Percentiles rank a stretch among this genome's conserved stretches.
These are phyloP conservation scores for Candida xiaguanensis DNA, from an alignment of 805 yeast species.

Conservation along the genomic window DNA sequence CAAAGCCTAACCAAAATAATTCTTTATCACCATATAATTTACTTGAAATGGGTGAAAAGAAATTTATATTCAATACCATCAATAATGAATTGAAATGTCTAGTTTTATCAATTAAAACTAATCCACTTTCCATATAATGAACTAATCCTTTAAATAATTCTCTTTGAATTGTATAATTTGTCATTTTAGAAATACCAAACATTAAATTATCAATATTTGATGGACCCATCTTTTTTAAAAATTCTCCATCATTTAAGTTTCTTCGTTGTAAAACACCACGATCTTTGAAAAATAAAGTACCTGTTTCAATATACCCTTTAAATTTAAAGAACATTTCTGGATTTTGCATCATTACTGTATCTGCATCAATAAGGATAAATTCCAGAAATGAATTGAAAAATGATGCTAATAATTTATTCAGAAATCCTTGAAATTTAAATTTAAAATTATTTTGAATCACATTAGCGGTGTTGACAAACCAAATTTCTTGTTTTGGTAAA, in stretches of 20 bases:
- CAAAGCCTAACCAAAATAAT: conserved; percentile 28
- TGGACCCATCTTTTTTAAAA: conserved; percentile 24
- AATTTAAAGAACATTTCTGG: conserved; percentile 29
- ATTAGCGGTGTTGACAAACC: conserved; percentile 33
- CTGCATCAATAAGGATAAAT: conserved; percentile 52
- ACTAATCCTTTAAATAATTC: conserved; percentile 34
- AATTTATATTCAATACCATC: conserved; percentile 26
- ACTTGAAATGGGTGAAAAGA: conserved; percentile 14
- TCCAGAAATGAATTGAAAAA: conserved; percentile 57
- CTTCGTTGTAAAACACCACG: conserved; percentile 24
- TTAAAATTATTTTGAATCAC: conserved; percentile 20
- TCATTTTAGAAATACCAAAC: conserved; percentile 33
- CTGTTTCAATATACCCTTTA: conserved; percentile 26
- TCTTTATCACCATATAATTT: conserved; percentile 29
- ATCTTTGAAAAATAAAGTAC: conserved; percentile 33
- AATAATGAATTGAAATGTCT: conserved; percentile 23
- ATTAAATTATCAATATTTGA: conserved; percentile 22
- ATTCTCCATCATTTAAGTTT: conserved; percentile 17
- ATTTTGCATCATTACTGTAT: conserved; percentile 34
- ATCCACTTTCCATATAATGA: conserved; percentile 34
- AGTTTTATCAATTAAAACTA: conserved; percentile 21
- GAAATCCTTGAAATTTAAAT: conserved; percentile 20
- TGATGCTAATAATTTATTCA: conserved; percentile 51
- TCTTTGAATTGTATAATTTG: conserved; percentile 27
- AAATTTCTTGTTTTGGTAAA: conserved; percentile 31